Evolutionary conservation across 2,329 filamentous ascomycete species (phyloP).

Genomic region (Cytospora schulzeri): DNA sequence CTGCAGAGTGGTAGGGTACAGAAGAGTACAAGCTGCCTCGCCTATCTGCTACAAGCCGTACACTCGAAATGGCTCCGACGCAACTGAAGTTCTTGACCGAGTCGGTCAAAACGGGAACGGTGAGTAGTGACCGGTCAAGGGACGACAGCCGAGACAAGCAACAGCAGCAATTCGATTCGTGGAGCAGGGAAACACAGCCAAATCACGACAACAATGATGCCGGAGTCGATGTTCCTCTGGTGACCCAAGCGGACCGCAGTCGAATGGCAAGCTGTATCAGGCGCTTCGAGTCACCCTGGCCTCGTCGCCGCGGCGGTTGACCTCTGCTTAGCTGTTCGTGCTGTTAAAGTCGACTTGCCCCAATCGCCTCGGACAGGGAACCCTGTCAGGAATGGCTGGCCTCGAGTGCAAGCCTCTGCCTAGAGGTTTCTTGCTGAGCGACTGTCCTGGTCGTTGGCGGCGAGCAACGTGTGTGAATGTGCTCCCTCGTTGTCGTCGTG

Average conservation of each 20-base stretch:
- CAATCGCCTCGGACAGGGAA: neutral
- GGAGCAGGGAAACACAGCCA: neutral
- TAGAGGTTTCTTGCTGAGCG: neutral
- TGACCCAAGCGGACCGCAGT: neutral
- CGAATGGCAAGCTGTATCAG: neutral
- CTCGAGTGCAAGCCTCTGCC: neutral
- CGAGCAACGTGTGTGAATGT: neutral
- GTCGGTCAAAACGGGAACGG: conserved; percentile 20
- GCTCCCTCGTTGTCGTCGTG: conserved; percentile 7
- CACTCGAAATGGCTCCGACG: conserved; percentile 12
- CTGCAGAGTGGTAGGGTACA: conserved; percentile 23
- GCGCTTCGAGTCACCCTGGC: neutral
- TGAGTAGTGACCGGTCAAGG: conserved; percentile 12
- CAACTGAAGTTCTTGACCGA: conserved; percentile 22
- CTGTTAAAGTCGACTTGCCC: neutral
- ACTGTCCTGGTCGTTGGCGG: neutral
- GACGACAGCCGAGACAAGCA: neutral
- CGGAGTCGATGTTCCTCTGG: neutral
- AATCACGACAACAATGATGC: neutral
- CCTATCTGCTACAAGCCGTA: conserved; percentile 19
- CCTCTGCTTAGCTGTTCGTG: neutral
- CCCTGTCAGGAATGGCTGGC: neutral
- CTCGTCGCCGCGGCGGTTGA: neutral
- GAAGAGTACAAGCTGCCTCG: conserved; percentile 21
- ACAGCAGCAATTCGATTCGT: conserved; percentile 6